These are phyloP conservation scores for Saussurea involucrata DNA, from an alignment of 129 eudicot genomes.

Conservation along the genomic window DNA sequence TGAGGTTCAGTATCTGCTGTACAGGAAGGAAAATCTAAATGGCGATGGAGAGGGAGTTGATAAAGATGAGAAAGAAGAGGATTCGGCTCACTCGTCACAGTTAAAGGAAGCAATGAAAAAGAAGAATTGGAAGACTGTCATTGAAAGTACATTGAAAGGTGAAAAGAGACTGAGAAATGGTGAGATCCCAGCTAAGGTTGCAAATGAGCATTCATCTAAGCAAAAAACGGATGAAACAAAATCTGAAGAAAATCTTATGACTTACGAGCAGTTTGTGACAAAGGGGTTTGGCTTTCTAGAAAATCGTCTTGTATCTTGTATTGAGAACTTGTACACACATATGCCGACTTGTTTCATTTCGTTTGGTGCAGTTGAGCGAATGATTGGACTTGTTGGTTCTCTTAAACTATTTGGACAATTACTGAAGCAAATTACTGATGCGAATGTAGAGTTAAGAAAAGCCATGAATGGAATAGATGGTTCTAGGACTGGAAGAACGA, in stretches of 20 bases:
- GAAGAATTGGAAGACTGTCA: constrained; percentile 10
- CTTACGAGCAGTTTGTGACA: constrained; percentile 46
- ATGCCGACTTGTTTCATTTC: constrained; percentile 56
- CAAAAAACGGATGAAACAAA: not conserved
- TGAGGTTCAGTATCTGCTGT: constrained; percentile 18
- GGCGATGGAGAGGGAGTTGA: not conserved
- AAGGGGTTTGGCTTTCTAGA: constrained; percentile 18
- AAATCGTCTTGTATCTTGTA: constrained; percentile 29
- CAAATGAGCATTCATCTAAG: not conserved
- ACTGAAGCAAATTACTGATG: not conserved
- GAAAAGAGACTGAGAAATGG: not conserved
- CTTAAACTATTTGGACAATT: constrained; percentile 23
- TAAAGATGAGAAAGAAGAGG: not conserved
- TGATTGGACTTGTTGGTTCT: constrained; percentile 24
- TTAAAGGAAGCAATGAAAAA: not conserved
- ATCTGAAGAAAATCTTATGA: constrained; percentile 2
- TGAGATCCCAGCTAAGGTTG: not conserved
- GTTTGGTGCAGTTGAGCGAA: constrained; percentile 18
- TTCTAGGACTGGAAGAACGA: not conserved
- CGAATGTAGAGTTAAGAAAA: constrained; percentile 15
- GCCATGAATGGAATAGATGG: not conserved
- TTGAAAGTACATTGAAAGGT: not conserved
- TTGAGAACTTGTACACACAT: constrained; percentile 51
- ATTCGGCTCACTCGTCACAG: not conserved
- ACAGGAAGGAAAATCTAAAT: not conserved